phyloP scores from a whole-genome alignment of 331 rosid genomes.

The Malus hybrid region DNA sequence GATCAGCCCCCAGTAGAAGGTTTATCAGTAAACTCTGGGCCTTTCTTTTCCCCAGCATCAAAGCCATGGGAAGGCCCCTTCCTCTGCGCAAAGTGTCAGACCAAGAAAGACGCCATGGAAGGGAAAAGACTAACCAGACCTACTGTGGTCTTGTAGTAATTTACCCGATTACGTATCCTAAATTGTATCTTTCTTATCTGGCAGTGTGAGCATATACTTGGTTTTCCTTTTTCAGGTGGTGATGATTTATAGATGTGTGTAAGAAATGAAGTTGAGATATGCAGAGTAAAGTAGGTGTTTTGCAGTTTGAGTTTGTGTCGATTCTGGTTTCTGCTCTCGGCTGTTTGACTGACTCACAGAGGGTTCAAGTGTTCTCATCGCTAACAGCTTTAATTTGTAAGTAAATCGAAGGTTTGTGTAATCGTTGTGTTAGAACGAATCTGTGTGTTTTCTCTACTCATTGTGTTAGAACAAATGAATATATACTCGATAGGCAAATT shows the following conservation, averaged over 20 bases:
- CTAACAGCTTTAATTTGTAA: conserved; percentile 67
- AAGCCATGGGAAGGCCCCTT: conserved; percentile 98
- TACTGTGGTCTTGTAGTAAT: conserved; percentile 48
- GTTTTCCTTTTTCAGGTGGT: conserved; percentile 31
- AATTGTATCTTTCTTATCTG: conserved; percentile 44
- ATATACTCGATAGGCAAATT: neutral
- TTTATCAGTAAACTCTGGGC: conserved; percentile 66
- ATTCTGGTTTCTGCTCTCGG: conserved; percentile 62
- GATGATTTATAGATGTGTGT: conserved; percentile 45
- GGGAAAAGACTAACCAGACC: conserved; percentile 75
- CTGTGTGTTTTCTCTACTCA: neutral
- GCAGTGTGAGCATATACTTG: conserved; percentile 78
- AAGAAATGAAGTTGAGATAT: conserved; percentile 71
- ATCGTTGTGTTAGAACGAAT: conserved; percentile 4
- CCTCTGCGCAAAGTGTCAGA: conserved; percentile 76
- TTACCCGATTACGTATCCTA: conserved; percentile 36
- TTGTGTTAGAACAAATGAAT: neutral
- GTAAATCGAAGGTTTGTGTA: conserved; percentile 35
- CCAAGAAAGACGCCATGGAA: conserved; percentile 98
- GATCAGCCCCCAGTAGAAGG: conserved; percentile 80
- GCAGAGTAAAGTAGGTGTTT: neutral
- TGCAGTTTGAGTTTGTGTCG: conserved; percentile 38
- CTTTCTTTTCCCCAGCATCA: conserved; percentile 78
- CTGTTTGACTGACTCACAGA: conserved; percentile 62
- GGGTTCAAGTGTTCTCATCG: conserved; percentile 34